Evolutionary conservation across 2,329 filamentous ascomycete species (phyloP).

Genomic region (Fusarium heterosporum): DNA sequence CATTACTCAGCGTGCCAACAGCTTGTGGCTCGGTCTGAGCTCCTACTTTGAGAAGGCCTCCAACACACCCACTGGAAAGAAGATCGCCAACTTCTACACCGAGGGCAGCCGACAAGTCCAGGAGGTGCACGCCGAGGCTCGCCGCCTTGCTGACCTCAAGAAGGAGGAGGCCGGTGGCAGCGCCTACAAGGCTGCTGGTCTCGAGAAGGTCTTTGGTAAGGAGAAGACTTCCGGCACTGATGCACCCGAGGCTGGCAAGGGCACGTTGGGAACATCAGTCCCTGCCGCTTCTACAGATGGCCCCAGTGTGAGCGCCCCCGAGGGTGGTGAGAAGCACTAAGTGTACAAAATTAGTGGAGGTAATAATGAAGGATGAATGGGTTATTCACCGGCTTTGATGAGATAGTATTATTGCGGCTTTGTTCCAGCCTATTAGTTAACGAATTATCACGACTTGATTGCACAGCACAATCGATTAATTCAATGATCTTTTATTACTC

Average conservation of each 20-base stretch:
- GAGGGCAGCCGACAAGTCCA: slow-evolving; percentile 87
- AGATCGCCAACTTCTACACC: slow-evolving; percentile 88
- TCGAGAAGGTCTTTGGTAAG: slow-evolving; percentile 69
- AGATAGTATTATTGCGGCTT: slow-evolving; percentile 13
- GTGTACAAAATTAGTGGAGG: background rate
- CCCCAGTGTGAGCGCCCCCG: slow-evolving; percentile 42
- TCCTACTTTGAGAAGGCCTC: slow-evolving; percentile 97
- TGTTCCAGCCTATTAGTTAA: slow-evolving; percentile 28
- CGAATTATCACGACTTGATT: slow-evolving; percentile 43
- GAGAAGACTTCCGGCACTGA: slow-evolving; percentile 53
- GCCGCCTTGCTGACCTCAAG: slow-evolving; percentile 89
- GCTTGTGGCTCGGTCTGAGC: slow-evolving; percentile 72
- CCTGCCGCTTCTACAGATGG: slow-evolving; percentile 37
- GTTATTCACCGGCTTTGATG: slow-evolving; percentile 13
- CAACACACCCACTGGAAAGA: slow-evolving; percentile 87
- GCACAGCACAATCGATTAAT: slow-evolving; percentile 37
- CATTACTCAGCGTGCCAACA: slow-evolving; percentile 78
- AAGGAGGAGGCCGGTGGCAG: slow-evolving; percentile 70
- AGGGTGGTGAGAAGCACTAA: slow-evolving; percentile 43
- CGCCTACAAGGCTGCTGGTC: slow-evolving; percentile 69
- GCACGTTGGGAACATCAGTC: slow-evolving; percentile 34
- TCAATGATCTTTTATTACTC: background rate
- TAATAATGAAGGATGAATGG: slow-evolving; percentile 9
- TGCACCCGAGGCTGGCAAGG: slow-evolving; percentile 33
- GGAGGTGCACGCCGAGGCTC: slow-evolving; percentile 93